Base-by-base conservation (phyloP, 306 rosid species). In the Dicorynia guianensis region DNA sequence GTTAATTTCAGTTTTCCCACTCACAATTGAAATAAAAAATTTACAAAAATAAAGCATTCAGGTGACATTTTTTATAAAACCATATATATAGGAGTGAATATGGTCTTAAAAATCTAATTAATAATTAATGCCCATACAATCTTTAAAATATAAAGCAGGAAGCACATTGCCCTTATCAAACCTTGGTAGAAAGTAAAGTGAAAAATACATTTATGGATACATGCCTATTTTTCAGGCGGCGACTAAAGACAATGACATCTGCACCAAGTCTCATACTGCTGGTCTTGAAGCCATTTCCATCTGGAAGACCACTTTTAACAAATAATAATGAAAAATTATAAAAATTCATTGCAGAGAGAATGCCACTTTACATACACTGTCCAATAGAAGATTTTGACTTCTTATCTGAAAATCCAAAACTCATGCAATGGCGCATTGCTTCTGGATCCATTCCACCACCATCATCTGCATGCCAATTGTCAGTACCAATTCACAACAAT, bases 211-310 rank as follows among this genome's bases (percentile, higher is more conserved):
- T 55, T 70, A 62, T 49, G 14, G 81, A 83, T 53, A 4, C 89
- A 61, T 72, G 92, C 98, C 95, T 77, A 50, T 87, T 74, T 76
- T 83, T 85, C 42, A 49, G 43, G 79, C 85, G 89, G 38, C 95
- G 84, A 70, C 96, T 92, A 75, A 94, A 92, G 70, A 92, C 96
- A 73, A 94, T 85, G 61, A 78, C 97, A 87, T 95, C 98, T 13
- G 92, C 96, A 75, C 99, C 97, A 85, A 95, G 93, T 88, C 99
- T 90, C 99, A 95, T 95, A 38, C 80, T 95, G 71, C 99, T 90
- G 60, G 99, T 95, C 81, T 95, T 95, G 91, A 95, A 92, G 75
- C 99, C 99, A 86, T 95, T 95, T 80, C 99, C 99, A 87, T 95
- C 99, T 95, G 85, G 72, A 80, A 85, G 46, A 79, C 81, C 75